Evolutionary conservation across 179 eudicot genomes (phyloP).

Genomic region (Nepenthes alata): DNA sequence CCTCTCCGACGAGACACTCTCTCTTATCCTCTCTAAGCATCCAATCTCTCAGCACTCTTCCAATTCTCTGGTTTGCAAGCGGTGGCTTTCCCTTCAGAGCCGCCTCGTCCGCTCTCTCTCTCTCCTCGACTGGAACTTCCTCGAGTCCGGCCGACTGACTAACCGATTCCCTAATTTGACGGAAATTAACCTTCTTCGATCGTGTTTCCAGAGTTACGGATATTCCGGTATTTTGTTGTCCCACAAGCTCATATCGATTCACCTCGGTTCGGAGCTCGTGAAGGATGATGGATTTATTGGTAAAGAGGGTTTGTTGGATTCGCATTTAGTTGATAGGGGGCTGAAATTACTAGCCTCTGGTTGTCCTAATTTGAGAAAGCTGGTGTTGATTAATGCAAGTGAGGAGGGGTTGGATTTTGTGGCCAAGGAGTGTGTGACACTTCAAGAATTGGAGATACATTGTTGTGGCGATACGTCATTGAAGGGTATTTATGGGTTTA

Average conservation of each 20-base stretch:
- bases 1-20: constrained; percentile 49
- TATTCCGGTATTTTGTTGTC: constrained; percentile 49
- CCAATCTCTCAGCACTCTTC: constrained; percentile 32
- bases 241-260: constrained; percentile 31
- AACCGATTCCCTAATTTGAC: constrained; percentile 53
- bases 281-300: constrained; percentile 22
- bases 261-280: constrained; percentile 25
- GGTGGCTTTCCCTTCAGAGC: constrained; percentile 57
- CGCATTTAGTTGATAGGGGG: constrained; percentile 43
- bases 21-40: constrained; percentile 38
- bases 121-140: constrained; percentile 64
- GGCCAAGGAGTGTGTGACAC: constrained; percentile 41
- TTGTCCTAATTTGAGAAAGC: constrained; percentile 51
- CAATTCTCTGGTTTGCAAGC: constrained; percentile 55
- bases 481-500: constrained; percentile 38
- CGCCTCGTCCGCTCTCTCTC: constrained; percentile 29
- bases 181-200: constrained; percentile 40
- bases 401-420: constrained; percentile 43
- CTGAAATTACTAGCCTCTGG: constrained; percentile 44
- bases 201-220: constrained; percentile 28
- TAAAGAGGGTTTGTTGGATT: constrained; percentile 31
- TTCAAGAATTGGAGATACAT: constrained; percentile 79
- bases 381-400: constrained; percentile 41
- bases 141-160: constrained; percentile 55
- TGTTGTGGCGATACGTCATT: constrained; percentile 45